Base-by-base conservation (phyloP, 257 asterid genomes). In the Prunella vulgaris region DNA sequence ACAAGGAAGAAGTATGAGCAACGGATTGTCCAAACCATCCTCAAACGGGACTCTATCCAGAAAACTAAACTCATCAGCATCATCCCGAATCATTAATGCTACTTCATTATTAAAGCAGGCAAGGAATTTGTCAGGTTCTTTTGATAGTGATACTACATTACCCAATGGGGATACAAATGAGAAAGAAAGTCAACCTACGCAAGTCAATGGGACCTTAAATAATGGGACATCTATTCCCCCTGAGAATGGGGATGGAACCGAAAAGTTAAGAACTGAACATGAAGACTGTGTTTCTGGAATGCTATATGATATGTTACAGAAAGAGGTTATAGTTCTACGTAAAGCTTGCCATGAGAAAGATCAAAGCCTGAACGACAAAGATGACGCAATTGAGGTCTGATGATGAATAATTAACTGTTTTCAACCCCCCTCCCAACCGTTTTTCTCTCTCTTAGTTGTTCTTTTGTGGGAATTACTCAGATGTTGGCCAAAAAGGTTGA, bases 401-500 rank as follows among this genome's bases (percentile, higher is more conserved):
- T 73, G 60, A 69, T 51, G 30, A n/a, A 5, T 70, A 59, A 42
- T 48, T 32, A 35, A 53, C 58, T 33, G 25, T 13, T 18, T 28
- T 22, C 13, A 32, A 4, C 15, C 52, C 24, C 61, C 1, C 7
- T 20, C 13, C 54, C n/a, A 54, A 7, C 33, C 5, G 35, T 2
- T 9, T 22, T 3, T 35, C 71, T 71, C 67, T 71, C 32, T 27
- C 77, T 65, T 28, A 44, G 49, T 52, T 62, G 65, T 52, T 70
- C n/a, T 70, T 71, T 58, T 44, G 18, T 63, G 69, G 32, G 62
- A 68, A 74, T 58, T 77, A 40, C 76, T 75, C 84, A 92, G 98
- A 88, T 84, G 96, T 68, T 92, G 82, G 91, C 96, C n/a, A 92
- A 85, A 73, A 92, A 88, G 79, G 93, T 92, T 10, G 97, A 88